A percentile compares a stretch with the other conserved stretches of the same genome.
Evolutionary conservation across 495 filamentous ascomycete genomes (phyloP).

Genomic region (Endocarpon pusillum): DNA sequence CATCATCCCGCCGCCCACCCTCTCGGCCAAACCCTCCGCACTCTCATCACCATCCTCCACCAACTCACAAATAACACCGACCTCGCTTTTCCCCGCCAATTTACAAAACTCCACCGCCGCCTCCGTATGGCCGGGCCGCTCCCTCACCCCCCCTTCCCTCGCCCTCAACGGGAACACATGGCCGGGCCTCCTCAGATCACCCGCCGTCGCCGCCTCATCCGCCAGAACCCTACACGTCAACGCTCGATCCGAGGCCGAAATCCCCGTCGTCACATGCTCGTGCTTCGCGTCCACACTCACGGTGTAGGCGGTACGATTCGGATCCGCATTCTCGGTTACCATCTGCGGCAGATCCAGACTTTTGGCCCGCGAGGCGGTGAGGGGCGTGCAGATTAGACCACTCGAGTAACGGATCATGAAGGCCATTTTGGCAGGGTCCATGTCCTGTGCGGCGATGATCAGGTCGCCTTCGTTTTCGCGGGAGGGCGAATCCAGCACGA

Average conservation of each 20-base stretch:
- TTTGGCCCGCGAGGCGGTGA: slow-evolving; percentile 45
- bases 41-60: slow-evolving; percentile 58
- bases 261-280: slow-evolving; percentile 67
- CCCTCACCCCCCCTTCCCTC: slow-evolving; percentile 60
- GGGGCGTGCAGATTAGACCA: slow-evolving; percentile 77
- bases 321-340: slow-evolving; percentile 67
- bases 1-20: slow-evolving; percentile 70
- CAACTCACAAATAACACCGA: slow-evolving; percentile 71
- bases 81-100: slow-evolving; percentile 54
- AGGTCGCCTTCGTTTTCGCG: slow-evolving; percentile 98
- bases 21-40: slow-evolving; percentile 24
- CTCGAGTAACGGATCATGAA: slow-evolving; percentile 86
- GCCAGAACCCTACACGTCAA: slow-evolving; percentile 70
- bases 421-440: slow-evolving; percentile 82
- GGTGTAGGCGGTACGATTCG: slow-evolving; percentile 83
- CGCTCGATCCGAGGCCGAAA: slow-evolving; percentile 73
- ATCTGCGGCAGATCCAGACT: slow-evolving; percentile 72
- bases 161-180: slow-evolving; percentile 82
- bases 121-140: slow-evolving; percentile 76
- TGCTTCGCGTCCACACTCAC: slow-evolving; percentile 60
- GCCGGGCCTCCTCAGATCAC: slow-evolving; percentile 63
- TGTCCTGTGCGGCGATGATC: slow-evolving; percentile 74
- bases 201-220: slow-evolving; percentile 35
- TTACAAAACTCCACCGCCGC: slow-evolving; percentile 78
- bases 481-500: slow-evolving; percentile 75